Evolutionary conservation across 768 basidiomycete genomes (phyloP).

Genomic region (Boletus sp.): DNA sequence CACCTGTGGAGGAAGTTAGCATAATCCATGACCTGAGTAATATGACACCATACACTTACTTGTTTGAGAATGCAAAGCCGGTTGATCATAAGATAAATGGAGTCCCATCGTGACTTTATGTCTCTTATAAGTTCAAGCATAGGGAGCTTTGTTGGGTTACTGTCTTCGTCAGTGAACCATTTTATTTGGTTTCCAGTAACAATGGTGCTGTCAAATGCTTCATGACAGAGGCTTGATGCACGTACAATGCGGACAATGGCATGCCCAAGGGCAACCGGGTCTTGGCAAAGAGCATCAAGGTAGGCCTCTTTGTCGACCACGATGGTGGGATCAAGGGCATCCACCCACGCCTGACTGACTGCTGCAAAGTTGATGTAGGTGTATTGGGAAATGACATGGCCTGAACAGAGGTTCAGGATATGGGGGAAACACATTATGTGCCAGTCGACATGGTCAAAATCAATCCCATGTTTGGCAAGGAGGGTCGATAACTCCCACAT

Average conservation of each 20-base stretch:
- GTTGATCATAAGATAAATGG: slow-evolving; percentile 37
- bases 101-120: slow-evolving; percentile 40
- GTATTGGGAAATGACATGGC: background rate
- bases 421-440: background rate
- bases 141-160: background rate
- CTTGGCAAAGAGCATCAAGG: no score
- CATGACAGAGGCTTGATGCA: no score
- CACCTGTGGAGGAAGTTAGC: background rate
- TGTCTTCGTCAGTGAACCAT: background rate
- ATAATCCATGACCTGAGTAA: no score
- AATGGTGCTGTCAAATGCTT: background rate
- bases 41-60: background rate
- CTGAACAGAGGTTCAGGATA: background rate
- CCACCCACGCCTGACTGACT: background rate
- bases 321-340: background rate
- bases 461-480: background rate
- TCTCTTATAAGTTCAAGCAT: slow-evolving; percentile 23
- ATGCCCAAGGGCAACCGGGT: no score
- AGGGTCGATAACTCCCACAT: background rate
- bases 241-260: no score
- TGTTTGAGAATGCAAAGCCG: background rate
- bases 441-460: background rate
- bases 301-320: background rate
- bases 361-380: background rate
- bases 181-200: background rate